Percentiles rank a stretch among this genome's conserved stretches.
Conservation (phyloP, 495 filamentous ascomycete species). For the Hypomontagnella monticulosa region DNA sequence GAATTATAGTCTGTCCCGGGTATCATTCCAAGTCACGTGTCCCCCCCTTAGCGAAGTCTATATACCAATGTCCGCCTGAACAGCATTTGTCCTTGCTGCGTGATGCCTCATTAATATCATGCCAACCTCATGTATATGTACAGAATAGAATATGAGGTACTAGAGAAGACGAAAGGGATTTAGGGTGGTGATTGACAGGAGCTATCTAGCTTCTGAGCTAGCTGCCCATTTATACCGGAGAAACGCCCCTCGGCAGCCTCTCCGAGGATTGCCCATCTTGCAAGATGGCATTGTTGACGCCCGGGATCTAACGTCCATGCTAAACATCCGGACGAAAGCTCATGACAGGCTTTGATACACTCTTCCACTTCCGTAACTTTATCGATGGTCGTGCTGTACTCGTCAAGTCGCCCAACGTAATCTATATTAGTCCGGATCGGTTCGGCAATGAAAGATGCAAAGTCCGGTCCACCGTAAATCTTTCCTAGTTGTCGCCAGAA, state of each 20-base stretch:
- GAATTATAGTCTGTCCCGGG: slow-evolving; percentile 40
- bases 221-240: slow-evolving; percentile 48
- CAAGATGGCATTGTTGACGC: slow-evolving; percentile 46
- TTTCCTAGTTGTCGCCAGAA: slow-evolving; percentile 54
- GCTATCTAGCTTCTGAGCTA: slow-evolving; percentile 35
- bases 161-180: background rate
- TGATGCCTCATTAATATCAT: slow-evolving; percentile 23
- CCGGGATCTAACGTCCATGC: slow-evolving; percentile 56
- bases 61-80: slow-evolving; percentile 24
- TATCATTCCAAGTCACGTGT: slow-evolving; percentile 42
- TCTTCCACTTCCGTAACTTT: slow-evolving; percentile 43
- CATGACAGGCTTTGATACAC: slow-evolving; percentile 47
- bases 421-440: slow-evolving; percentile 49
- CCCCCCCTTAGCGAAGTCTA: slow-evolving; percentile 22
- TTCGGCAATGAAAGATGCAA: slow-evolving; percentile 43
- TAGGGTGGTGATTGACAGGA: slow-evolving; percentile 35
- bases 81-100: slow-evolving; percentile 11
- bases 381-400: slow-evolving; percentile 43
- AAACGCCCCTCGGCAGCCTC: slow-evolving; percentile 43
- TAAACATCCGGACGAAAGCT: slow-evolving; percentile 44
- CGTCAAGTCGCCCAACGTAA: slow-evolving; percentile 51
- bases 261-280: slow-evolving; percentile 58
- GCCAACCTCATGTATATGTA: slow-evolving; percentile 28
- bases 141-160: slow-evolving; percentile 16
- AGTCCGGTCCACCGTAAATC: slow-evolving; percentile 47